phyloP scores from a whole-genome alignment of 306 rosid species.

The Styphnolobium japonicum region DNA sequence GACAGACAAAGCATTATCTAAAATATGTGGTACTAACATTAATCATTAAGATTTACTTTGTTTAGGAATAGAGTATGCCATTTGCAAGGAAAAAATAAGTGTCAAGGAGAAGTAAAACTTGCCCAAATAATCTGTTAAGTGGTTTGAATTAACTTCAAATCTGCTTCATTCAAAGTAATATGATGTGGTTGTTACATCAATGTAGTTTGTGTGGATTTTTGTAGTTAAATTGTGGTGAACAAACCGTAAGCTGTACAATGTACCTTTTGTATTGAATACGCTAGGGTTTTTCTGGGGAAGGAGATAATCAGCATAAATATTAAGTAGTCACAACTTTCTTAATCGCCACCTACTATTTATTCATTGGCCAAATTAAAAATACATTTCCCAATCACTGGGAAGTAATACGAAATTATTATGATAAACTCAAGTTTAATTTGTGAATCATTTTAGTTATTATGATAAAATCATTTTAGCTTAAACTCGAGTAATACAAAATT shows the following conservation, averaged over 20 bases:
- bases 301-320: not conserved
- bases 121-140: not conserved
- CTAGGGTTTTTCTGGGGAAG: not conserved
- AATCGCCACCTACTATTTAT: slow-evolving; percentile 29
- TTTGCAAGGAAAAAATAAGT: not conserved
- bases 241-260: not conserved
- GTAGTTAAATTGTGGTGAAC: not conserved
- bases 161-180: not conserved
- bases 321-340: slow-evolving; percentile 14
- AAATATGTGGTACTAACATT: not conserved
- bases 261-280: slow-evolving; percentile 22
- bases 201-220: not conserved
- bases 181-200: not conserved
- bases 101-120: slow-evolving; percentile 5
- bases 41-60: not conserved
- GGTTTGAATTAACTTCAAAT: slow-evolving; percentile 19
- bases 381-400: not conserved
- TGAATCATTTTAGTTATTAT: too few relatives aligned
- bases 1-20: not conserved
- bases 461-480: too few relatives aligned
- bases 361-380: slow-evolving; percentile 7
- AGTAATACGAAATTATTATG: not conserved
- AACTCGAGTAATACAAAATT: too few relatives aligned
- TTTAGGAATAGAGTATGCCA: not conserved
- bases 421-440: not conserved